A percentile compares a stretch with the other conserved stretches of the same genome.
These are phyloP conservation scores for Flaveria linearis DNA, from an alignment of 129 eudicot genomes.

Conservation along the genomic window DNA sequence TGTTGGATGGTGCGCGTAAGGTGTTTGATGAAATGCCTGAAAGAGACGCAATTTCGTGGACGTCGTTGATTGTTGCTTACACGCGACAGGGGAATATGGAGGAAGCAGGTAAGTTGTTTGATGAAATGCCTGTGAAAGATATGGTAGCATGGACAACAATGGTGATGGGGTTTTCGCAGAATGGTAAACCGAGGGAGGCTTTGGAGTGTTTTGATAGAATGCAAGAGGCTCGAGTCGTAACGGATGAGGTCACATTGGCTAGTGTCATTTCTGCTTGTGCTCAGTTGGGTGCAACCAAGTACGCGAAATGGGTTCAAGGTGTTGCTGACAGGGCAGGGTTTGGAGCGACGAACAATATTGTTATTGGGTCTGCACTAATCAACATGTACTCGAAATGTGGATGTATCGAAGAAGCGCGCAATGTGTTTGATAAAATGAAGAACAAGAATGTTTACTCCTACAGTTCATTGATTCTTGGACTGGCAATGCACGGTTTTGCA, in stretches of 20 bases:
- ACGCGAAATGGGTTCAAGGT: constrained; percentile 62
- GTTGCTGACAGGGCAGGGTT: constrained; percentile 62
- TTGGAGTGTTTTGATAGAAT: constrained; percentile 60
- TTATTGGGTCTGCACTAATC: constrained; percentile 61
- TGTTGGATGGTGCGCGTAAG: constrained; percentile 10
- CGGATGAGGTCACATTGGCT: constrained; percentile 67
- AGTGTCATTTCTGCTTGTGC: constrained; percentile 80
- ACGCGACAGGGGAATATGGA: constrained; percentile 57
- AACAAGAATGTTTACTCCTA: constrained; percentile 51
- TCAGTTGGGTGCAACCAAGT: constrained; percentile 62
- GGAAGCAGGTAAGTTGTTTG: constrained; percentile 56
- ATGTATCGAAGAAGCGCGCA: constrained; percentile 36
- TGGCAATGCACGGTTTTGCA: constrained; percentile 57
- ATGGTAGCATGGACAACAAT: constrained; percentile 43
- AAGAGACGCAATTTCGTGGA: constrained; percentile 67
- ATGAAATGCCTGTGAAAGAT: constrained; percentile 41
- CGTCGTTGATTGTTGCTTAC: constrained; percentile 60
- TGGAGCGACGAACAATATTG: constrained; percentile 40
- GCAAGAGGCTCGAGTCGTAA: constrained; percentile 48
- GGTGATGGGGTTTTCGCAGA: constrained; percentile 70
- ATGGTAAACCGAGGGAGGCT: constrained; percentile 60
- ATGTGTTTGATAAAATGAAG: constrained; percentile 41
- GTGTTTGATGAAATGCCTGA: constrained; percentile 36
- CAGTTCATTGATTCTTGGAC: constrained; percentile 60
- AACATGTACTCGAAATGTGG: constrained; percentile 59